Base-by-base conservation (phyloP, 768 basidiomycete species). In the Rhodotorula paludigena region DNA sequence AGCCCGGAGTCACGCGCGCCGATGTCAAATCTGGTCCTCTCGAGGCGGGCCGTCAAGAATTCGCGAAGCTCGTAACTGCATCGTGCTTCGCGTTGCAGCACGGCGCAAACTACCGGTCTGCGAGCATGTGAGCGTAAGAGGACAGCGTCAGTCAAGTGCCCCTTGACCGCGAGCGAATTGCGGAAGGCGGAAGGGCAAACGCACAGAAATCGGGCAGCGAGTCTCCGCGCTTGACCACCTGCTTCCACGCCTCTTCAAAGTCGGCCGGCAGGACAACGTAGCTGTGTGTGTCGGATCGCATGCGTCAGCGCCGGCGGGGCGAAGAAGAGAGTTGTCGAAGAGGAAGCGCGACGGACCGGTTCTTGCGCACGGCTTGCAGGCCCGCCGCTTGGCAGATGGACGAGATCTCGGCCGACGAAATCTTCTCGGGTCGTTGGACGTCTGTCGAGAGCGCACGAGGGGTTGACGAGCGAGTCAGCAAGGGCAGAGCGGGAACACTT, bases 231-330 rank as follows among this genome's bases (percentile, higher is more conserved):
- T 97, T 98, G 85, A 98, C 91, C 41, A 87, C 89, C 88, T 92
- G 92, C 84, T 97, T 98, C 93, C 93, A 99, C 77, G 92, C 92
- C 79, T 98, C 94, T 78, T 99, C 96, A 75, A 99, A 98, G 83
- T 99, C 96, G 21, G 88, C 85, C 0, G 96, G 94, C 30, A 98
- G 82, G 77, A 99, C 93, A 53, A 99, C 85, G 80, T 99, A 99
- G 52, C 74, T 73, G 62, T 39, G 30, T 3, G 35, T 10, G 30
- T 15, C 16, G 15, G 25, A 28, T 20, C 47, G 10, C 28, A 4
- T 0, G 30, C 1, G 48, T 41, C n/a, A 51, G 48, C 25, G n/a
- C 11, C 15, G 38, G 25, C 6, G 45, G 25, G 5, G 21, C 18
- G n/a, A 39, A 18, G 14, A 33, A 8, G 52, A 36, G 18, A 59